Evolutionary conservation across 108 stramenopile genomes (phyloP).

Genomic region (Parietichytrium sp.): DNA sequence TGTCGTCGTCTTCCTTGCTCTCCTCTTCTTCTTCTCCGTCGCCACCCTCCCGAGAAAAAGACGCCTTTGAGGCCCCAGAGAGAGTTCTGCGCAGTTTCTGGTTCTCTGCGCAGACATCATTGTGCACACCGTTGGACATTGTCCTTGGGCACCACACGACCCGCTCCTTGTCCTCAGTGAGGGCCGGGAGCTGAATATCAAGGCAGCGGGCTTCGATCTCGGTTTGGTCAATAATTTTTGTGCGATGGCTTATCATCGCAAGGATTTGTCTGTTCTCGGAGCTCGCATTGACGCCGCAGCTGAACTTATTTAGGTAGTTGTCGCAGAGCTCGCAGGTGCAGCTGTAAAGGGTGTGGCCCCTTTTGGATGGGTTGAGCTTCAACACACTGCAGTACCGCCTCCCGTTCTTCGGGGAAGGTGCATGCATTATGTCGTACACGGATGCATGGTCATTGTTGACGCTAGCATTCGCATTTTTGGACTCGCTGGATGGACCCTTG

Average conservation of each 20-base stretch:
- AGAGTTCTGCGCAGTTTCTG: neutral
- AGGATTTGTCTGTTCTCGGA: neutral
- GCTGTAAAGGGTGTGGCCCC: neutral
- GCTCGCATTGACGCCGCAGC: neutral
- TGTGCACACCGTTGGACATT: neutral
- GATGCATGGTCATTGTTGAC: neutral
- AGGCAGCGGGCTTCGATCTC: slow-evolving; percentile 8
- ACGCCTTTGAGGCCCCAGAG: neutral
- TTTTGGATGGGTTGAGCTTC: neutral
- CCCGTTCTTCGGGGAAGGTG: too few relatives aligned
- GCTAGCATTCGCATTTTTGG: neutral
- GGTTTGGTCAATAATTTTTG: neutral
- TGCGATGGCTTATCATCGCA: slow-evolving; percentile 3
- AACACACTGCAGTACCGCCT: neutral
- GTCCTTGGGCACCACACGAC: slow-evolving; percentile 8
- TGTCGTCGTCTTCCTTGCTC: neutral
- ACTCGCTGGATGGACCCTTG: neutral
- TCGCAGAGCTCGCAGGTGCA: slow-evolving; percentile 33
- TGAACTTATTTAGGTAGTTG: neutral
- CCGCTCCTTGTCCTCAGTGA: neutral
- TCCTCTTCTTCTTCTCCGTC: neutral
- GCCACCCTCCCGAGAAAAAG: too few relatives aligned
- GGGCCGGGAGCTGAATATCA: neutral
- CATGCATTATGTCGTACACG: too few relatives aligned
- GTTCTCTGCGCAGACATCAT: neutral